phyloP scores from a whole-genome alignment of 371 early-diverging fungal species.

The Mucor velutinosus region DNA sequence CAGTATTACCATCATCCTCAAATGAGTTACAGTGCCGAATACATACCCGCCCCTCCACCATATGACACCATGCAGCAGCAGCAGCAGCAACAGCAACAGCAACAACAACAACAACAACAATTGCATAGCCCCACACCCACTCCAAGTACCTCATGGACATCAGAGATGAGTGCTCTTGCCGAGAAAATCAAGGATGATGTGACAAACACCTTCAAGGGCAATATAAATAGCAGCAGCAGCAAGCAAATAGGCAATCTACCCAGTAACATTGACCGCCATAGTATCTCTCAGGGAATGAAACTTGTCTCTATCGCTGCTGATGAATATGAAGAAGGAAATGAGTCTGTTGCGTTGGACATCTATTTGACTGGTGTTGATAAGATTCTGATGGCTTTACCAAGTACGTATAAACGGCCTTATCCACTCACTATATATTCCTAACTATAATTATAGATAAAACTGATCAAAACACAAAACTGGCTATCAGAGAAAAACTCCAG shows the following conservation, averaged over 20 bases:
- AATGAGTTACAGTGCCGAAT: conserved; percentile 16
- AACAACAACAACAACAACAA: not conserved
- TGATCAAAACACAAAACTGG: conserved; percentile 31
- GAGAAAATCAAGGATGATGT: conserved; percentile 39
- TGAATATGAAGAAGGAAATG: conserved; percentile 57
- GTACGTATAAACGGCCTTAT: conserved; percentile 29
- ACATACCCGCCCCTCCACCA: conserved; percentile 23
- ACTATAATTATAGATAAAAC: conserved; percentile 29
- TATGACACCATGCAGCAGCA: conserved; percentile 11
- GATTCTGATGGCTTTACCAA: conserved; percentile 56
- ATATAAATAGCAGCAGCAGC: not conserved
- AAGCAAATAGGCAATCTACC: not conserved
- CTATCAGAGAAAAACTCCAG: conserved; percentile 33
- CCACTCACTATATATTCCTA: not conserved
- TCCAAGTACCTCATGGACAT: conserved; percentile 43
- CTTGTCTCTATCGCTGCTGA: conserved; percentile 57
- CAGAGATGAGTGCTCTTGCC: conserved; percentile 40
- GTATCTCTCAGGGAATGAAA: conserved; percentile 59
- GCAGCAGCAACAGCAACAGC: not conserved
- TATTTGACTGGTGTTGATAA: conserved; percentile 57
- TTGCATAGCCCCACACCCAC: conserved; percentile 23
- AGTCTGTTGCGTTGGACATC: conserved; percentile 51
- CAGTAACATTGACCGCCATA: conserved; percentile 31
- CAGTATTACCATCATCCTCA: conserved; percentile 11
- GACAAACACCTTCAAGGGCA: conserved; percentile 14